Base-by-base conservation (phyloP, 2,329 filamentous ascomycete species). In the Colletotrichum magnum region DNA sequence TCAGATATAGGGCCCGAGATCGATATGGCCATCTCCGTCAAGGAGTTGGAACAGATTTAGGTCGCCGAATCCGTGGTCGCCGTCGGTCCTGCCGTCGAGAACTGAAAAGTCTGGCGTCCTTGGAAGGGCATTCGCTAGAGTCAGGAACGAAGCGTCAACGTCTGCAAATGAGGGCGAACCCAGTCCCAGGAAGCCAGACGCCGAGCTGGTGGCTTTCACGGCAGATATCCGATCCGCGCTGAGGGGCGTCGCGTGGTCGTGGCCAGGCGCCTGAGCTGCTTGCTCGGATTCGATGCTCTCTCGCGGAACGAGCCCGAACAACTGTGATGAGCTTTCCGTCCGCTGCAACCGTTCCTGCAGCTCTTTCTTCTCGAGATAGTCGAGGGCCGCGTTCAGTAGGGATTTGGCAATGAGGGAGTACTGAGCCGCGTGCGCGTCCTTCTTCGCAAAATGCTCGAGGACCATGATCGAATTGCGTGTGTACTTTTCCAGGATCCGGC, bases 371-470 rank as follows among this genome's bases (percentile, higher is more conserved):
- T 87, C 85, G 0, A 88, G 79, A 21, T 87, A 80, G 47, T 83
- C 80, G 0, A 85, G 73, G 0, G 85, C 84, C 0, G 82, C 84
- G 0, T 77, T 77, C 0, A 87, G 80, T 0, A 88, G 79, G 0
- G 86, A 86, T 61, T 86, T 83, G 0, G 85, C 85, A 50, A 88
- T 87, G 39, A 87, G 82, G 0, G 85, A 85, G 73, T 88, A 88
- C 69, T 88, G 86, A 6, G 77, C 75, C 2, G 86, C 86, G 70
- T 88, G 86, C 0, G 84, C 80, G 65, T 88, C 86, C 39, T 80
- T 76, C 13, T 82, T 79, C 2, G 85, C 83, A 57, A 87, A 86
- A 68, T 86, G 82, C 53, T 87, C 84, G 2, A 88, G 78, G 0
- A 83, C 82, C 5, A 79, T 74, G 16, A 88, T 86, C 1, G 84